Conservation (phyloP, 2,329 filamentous ascomycete species). For the Cyphellophora attinorum region DNA sequence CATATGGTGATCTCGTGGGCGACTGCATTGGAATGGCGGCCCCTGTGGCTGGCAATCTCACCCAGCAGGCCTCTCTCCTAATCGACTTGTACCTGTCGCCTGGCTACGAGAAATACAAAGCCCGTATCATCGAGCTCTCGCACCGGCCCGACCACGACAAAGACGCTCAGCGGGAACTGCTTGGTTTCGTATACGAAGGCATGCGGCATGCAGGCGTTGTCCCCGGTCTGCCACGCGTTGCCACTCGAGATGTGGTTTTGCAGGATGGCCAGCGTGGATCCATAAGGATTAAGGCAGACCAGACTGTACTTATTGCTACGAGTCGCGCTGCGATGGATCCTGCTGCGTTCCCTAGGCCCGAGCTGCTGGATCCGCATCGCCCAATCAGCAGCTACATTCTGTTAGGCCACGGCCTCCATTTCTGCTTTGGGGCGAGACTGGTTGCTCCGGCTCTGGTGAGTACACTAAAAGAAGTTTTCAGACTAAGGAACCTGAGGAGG, state of each 20-base stretch:
- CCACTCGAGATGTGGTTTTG: conserved; percentile 32
- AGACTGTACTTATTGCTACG: conserved; percentile 30
- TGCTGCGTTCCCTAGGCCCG: conserved; percentile 26
- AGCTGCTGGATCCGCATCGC: conserved; percentile 32
- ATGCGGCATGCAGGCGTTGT: conserved; percentile 45
- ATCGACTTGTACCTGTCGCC: conserved; percentile 44
- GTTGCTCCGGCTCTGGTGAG: conserved; percentile 30
- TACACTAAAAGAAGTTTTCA: conserved; percentile 36
- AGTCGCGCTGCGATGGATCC: conserved; percentile 25
- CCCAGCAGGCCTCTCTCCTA: conserved; percentile 43
- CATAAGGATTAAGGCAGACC: conserved; percentile 34
- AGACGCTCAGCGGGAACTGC: conserved; percentile 37
- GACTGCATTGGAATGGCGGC: conserved; percentile 42
- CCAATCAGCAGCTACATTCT: conserved; percentile 29
- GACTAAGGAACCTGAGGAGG: conserved; percentile 32
- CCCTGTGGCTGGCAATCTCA: conserved; percentile 42
- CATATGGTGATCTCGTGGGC: conserved; percentile 38
- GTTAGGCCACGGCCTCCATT: conserved; percentile 31
- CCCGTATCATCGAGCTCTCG: conserved; percentile 41
- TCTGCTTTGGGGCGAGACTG: conserved; percentile 30
- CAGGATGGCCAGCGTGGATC: conserved; percentile 39
- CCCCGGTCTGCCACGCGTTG: conserved; percentile 43
- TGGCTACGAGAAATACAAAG: conserved; percentile 42
- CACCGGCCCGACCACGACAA: conserved; percentile 33
- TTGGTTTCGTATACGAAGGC: conserved; percentile 46